Evolutionary conservation across 2,329 filamentous ascomycete genomes (phyloP), one percentile per base, ranked within the genome.

Genomic region (Sphaerulina vaccinii): DNA sequence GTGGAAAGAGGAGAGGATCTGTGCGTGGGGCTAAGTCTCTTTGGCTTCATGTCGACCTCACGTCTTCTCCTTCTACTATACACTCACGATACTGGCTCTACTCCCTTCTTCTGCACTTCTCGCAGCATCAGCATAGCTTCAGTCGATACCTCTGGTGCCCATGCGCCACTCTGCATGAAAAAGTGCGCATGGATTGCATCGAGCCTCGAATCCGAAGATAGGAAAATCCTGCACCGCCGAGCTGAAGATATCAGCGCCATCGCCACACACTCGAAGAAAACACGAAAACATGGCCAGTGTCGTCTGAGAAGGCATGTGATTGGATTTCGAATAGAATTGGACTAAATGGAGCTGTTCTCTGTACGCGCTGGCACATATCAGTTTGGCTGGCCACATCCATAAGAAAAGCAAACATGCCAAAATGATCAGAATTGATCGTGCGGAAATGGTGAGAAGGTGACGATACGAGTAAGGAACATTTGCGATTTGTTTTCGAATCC

Each of bases 211-310:
- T 40, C 13, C 18, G 37, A 39, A 23, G 35, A 5, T 23, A 13
- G 36, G 29, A 32, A 21, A 27, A 24, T 27, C 18, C 45, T 22
- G 27, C 45, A 49, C 36, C 16, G 18, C 45, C 18, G 24, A 15
- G 36, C 45, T 29, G 16, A 40, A 40, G 27, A 49, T 24, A 41
- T 33, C 45, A 49, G 45, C 45, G 45, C 45, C 45, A 33, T 24
- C 45, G 45, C 45, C 24, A 41, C 45, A 22, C 36, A 10, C 37
- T 16, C 24, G 18, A 15, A 39, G 22, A 22, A 24, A n/a, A 27
- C 24, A 27, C 23, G 2, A 49, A 40, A 49, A 40, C 15, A 46
- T 36, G 27, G 10, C 21, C 41, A 41, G 35, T 16, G 23, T 6
- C 5, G 18, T 15, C 18, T 6, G 11, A 15, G 22, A 11, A 23